phyloP scores from a whole-genome alignment of 768 basidiomycete species.

The Dacryopinax spathularia region DNA sequence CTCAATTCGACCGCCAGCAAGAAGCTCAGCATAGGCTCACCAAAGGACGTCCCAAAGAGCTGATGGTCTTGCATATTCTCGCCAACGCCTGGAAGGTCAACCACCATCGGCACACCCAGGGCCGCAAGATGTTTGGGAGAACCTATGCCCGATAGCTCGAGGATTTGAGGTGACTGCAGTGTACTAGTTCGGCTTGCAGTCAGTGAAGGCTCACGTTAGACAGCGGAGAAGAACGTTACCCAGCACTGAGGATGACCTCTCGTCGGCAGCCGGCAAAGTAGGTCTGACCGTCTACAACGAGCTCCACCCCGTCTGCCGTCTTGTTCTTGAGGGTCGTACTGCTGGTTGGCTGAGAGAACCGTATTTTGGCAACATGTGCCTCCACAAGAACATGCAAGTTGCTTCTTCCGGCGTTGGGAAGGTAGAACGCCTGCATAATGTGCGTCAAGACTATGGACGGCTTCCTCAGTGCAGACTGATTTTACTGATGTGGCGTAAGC shows the following conservation, averaged over 20 bases:
- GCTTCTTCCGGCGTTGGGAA: constrained; percentile 18
- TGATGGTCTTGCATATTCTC: constrained; percentile 43
- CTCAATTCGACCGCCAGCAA: background rate
- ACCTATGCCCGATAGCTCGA: constrained; percentile 60
- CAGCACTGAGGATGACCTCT: constrained; percentile 39
- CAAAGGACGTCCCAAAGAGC: constrained; percentile 13
- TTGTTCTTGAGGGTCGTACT: constrained; percentile 6
- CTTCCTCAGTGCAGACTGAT: constrained; percentile 5
- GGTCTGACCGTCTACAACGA: constrained; percentile 21
- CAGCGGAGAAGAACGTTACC: constrained; percentile 20
- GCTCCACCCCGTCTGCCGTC: constrained; percentile 36
- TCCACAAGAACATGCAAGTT: constrained; percentile 20
- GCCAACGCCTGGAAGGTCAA: constrained; percentile 64
- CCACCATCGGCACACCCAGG: constrained; percentile 34
- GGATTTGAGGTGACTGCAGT: constrained; percentile 36
- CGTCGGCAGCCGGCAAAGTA: constrained; percentile 30
- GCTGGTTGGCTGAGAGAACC: constrained; percentile 2
- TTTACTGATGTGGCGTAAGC: constrained; percentile 22
- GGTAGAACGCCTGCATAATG: constrained; percentile 14
- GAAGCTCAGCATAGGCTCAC: constrained; percentile 11
- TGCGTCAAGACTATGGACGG: background rate
- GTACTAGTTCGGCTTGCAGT: constrained; percentile 22
- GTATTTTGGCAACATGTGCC: constrained; percentile 22
- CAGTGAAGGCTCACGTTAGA: background rate
- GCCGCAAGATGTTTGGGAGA: constrained; percentile 32